phyloP scores from a whole-genome alignment of 2,329 filamentous ascomycete species.

The Neoscytalidium dimidiatum region DNA sequence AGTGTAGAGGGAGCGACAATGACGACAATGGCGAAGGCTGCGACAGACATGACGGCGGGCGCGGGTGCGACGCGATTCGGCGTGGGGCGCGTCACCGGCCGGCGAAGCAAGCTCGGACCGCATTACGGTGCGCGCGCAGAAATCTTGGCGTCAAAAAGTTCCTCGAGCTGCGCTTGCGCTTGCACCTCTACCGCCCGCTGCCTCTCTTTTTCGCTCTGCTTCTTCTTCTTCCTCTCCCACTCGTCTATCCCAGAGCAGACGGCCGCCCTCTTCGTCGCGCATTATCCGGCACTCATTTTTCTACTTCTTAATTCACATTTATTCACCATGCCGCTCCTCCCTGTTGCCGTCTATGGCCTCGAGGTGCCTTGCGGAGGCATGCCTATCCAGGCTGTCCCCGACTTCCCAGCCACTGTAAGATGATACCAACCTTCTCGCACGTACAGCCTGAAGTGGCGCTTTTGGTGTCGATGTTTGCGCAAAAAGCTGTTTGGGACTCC shows the following conservation, averaged over 20 bases:
- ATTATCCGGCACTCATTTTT: constrained; percentile 17
- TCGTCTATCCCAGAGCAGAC: not conserved
- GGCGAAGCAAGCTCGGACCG: not conserved
- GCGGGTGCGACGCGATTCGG: not conserved
- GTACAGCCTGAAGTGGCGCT: not conserved
- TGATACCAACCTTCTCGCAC: not conserved
- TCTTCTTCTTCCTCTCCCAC: not conserved
- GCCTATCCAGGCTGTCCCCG: constrained; percentile 74
- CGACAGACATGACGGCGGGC: not conserved
- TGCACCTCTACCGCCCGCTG: not conserved
- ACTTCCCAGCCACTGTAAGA: constrained; percentile 83
- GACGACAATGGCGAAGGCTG: not conserved
- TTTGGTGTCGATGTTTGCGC: constrained; percentile 14
- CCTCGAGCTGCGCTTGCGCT: constrained; percentile 9
- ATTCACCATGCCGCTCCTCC: constrained; percentile 40
- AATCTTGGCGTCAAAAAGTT: constrained; percentile 20
- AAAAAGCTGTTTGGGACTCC: not conserved
- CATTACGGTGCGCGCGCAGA: not conserved
- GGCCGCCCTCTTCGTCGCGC: not conserved
- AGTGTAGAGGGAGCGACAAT: not conserved
- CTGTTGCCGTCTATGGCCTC: constrained; percentile 87
- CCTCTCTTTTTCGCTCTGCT: constrained; percentile 19
- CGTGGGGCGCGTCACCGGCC: constrained; percentile 15
- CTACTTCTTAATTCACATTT: not conserved
- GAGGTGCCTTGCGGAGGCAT: constrained; percentile 84